Percentiles rank a stretch among this genome's conserved stretches.
These are phyloP conservation scores for Hordeum pubiflorum DNA, from an alignment of 202 grass and related monocot species.

Conservation along the genomic window DNA sequence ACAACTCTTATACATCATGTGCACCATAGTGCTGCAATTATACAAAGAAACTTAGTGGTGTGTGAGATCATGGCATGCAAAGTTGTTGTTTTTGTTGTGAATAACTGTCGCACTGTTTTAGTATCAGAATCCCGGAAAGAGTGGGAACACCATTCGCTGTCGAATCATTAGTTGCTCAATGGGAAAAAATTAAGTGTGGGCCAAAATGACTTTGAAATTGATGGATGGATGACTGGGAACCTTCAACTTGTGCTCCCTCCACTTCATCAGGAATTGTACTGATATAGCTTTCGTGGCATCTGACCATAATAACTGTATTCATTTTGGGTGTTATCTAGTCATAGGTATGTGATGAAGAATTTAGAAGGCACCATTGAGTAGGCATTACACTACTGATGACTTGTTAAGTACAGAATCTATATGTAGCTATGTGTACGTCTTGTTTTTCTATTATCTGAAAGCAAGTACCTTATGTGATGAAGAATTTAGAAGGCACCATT, in stretches of 20 bases:
- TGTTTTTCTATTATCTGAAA: neutral
- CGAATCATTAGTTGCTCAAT: neutral
- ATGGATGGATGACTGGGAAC: neutral
- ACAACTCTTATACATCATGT: neutral
- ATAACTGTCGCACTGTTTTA: conserved; percentile 6
- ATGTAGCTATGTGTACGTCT: neutral
- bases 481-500: too few relatives aligned
- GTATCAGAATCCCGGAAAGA: conserved; percentile 38
- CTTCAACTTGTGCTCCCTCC: conserved; percentile 18
- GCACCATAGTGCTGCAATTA: neutral
- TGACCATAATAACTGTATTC: neutral
- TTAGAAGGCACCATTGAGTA: neutral
- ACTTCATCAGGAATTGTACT: conserved; percentile 21
- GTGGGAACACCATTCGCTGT: conserved; percentile 20
- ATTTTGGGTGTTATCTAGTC: neutral
- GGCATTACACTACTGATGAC: neutral
- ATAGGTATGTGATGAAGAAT: neutral
- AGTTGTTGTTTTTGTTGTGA: neutral
- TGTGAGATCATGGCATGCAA: neutral
- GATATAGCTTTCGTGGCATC: conserved; percentile 19
- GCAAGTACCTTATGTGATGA: neutral
- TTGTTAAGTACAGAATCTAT: conserved; percentile 13
- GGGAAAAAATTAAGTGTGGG: too few relatives aligned
- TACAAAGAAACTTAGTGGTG: neutral
- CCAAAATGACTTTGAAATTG: neutral